phyloP scores from a whole-genome alignment of 116 monocot genomes.

The Iris pallida region DNA sequence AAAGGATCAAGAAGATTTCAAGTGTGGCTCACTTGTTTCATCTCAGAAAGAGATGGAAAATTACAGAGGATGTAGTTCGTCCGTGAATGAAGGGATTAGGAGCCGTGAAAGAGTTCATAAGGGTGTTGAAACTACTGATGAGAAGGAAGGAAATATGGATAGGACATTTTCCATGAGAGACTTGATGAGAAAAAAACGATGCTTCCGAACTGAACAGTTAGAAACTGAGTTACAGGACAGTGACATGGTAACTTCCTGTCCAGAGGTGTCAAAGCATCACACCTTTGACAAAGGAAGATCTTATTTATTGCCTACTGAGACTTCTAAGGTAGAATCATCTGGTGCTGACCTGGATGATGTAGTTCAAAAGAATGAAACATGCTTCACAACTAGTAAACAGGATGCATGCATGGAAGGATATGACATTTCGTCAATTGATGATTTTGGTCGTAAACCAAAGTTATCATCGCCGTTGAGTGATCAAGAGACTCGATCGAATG shows the following conservation, averaged over 20 bases:
- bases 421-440: neutral
- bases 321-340: neutral
- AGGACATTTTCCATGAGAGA: conserved; percentile 52
- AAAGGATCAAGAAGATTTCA: conserved; percentile 13
- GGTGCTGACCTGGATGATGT: neutral
- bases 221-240: conserved; percentile 23
- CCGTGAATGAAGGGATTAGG: conserved; percentile 8
- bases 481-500: conserved; percentile 3
- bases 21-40: conserved; percentile 18
- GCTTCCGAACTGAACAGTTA: conserved; percentile 23
- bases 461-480: neutral
- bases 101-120: conserved; percentile 5
- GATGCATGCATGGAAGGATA: conserved; percentile 4
- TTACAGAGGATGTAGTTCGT: conserved; percentile 12
- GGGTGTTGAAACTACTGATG: conserved; percentile 6
- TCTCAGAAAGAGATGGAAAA: conserved; percentile 5
- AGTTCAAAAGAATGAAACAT: neutral
- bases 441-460: conserved; percentile 1
- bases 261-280: neutral
- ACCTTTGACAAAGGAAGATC: neutral
- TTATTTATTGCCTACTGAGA: neutral
- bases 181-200: conserved; percentile 70
- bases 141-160: conserved; percentile 13
- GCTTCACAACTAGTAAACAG: neutral
- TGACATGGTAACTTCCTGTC: conserved; percentile 1